Base-by-base conservation (phyloP, 2,329 filamentous ascomycete species). In the Aplosporella prunicola region DNA sequence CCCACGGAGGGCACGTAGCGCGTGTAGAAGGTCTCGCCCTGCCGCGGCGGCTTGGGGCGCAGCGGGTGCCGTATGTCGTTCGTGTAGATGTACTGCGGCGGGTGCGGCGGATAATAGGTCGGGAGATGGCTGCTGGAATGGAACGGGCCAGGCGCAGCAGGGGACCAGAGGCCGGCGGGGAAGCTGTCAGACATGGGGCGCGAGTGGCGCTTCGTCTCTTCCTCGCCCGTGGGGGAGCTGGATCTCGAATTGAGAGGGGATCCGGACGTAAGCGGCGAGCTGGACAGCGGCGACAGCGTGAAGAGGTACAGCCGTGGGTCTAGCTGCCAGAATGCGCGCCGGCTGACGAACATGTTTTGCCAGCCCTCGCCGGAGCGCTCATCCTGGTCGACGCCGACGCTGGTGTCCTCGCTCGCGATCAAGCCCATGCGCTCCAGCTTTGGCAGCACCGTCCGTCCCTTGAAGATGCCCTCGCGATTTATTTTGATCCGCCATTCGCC, bases 401-500 rank as follows among this genome's bases (percentile, higher is more conserved):
- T 72, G 0, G 83, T 85, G 50, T 93, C 80, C 37, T 83, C 72
- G 16, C 74, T 82, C 0, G 80, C 70, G 34, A 95, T 78, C 35
- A 96, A 61, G 1, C 88, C 87, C 87, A 95, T 95, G 39, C 87
- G 76, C 65, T 95, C 89, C 29, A 95, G 74, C 66, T 95, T 94
- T 16, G 84, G 83, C 28, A 95, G 73, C 45, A 94, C 65, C 46
- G 91, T 86, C 42, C 77, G 78, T 25, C 83, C 81, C 47, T 86
- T 79, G 57, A 96, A 76, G 25, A 94, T 81, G n/a, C 89, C 89
- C 49, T 94, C 86, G 8, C 81, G 70, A 58, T 79, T 84, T 57
- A 96, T 80, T 49, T 79, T 78, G 49, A 96, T 80, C 39, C 76
- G 72, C 89, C 89, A 96, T 41, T 93, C 85, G 20, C 82, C 87